Conservation (phyloP, 2,329 filamentous ascomycete genomes). For the Fusarium sp. region DNA sequence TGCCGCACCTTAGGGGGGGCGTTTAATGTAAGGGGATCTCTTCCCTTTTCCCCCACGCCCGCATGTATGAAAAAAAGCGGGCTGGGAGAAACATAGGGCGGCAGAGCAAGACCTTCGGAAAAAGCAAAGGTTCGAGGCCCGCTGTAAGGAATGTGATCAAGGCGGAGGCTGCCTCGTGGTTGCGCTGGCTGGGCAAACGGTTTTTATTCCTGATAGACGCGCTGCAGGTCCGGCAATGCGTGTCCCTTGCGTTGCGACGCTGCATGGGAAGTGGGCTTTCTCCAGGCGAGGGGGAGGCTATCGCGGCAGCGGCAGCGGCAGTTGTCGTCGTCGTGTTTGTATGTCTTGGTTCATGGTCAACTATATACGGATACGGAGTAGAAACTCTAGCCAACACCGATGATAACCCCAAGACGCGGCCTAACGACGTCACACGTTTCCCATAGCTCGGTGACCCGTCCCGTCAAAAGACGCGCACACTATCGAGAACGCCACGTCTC, state of each 20-base stretch:
- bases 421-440: neutral
- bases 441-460: neutral
- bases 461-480: neutral
- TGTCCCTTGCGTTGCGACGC: conserved; percentile 22
- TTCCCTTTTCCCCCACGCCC: neutral
- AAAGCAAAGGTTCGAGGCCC: neutral
- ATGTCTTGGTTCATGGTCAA: neutral
- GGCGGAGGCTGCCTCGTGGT: neutral
- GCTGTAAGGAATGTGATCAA: neutral
- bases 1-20: neutral
- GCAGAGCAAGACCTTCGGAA: neutral
- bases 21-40: neutral
- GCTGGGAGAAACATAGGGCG: neutral
- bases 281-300: neutral
- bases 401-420: neutral
- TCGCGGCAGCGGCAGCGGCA: neutral
- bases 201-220: neutral
- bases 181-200: neutral
- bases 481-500: neutral
- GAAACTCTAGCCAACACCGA: neutral
- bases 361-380: neutral
- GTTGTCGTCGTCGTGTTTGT: neutral
- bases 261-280: conserved; percentile 12
- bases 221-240: neutral
- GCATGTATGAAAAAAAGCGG: neutral